Evolutionary conservation across 75 land plant genomes (phyloP).

Genomic region (Cunninghamia lanceolata): DNA sequence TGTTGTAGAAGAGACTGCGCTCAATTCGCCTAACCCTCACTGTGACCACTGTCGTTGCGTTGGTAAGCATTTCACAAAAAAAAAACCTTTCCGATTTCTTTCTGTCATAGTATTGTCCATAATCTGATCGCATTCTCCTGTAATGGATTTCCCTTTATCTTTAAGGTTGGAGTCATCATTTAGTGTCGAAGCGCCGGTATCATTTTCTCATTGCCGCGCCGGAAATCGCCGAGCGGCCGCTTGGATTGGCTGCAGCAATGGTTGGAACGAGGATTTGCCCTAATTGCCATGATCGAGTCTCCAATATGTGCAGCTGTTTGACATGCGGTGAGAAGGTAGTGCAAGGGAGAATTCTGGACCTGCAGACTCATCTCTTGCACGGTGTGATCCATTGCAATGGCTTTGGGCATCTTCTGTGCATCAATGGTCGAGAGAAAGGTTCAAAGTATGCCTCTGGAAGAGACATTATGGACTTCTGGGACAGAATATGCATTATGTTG

Average conservation of each 20-base stretch:
- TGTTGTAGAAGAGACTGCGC: conserved; percentile 67
- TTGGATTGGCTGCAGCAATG: not conserved
- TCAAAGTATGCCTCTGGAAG: conserved; percentile 58
- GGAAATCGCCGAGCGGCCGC: not conserved
- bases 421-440: conserved; percentile 83
- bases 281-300: conserved; percentile 8
- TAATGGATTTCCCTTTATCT: not conserved
- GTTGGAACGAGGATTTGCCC: conserved; percentile 19
- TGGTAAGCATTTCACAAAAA: conserved; percentile 31
- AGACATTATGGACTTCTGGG: conserved; percentile 93
- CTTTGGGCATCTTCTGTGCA: conserved; percentile 74
- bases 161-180: conserved; percentile 80
- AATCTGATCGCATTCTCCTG: too few species aligned
- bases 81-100: not conserved
- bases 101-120: not conserved
- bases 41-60: conserved; percentile 80
- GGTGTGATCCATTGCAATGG: conserved; percentile 92
- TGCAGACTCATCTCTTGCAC: conserved; percentile 72
- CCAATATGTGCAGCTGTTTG: conserved; percentile 6
- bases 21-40: conserved; percentile 36
- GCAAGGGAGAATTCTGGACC: conserved; percentile 35
- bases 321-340: conserved; percentile 5
- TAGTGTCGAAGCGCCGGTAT: conserved; percentile 68
- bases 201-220: conserved; percentile 61
- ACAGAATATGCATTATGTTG: conserved; percentile 71